Base-by-base conservation (phyloP, 2,329 filamentous ascomycete species). In the Sclerotinia sclerotiorum region DNA sequence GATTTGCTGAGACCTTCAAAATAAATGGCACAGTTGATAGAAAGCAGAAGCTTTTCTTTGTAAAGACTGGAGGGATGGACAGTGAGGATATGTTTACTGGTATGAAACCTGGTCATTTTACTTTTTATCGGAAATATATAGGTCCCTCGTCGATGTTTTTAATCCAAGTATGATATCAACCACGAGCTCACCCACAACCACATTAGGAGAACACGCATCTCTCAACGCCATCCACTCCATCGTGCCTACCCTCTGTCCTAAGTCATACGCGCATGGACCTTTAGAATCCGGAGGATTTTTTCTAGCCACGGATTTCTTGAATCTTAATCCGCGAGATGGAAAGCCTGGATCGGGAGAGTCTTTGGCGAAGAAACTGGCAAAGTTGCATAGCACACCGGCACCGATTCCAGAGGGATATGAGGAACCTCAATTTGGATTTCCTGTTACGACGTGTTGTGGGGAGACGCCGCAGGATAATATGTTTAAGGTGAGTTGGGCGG, bases 401-500 rank as follows among this genome's bases (percentile, higher is more conserved):
- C 90, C 92, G 0, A 78, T 83, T 0, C 88, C 89, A 0, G 78
- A 84, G 15, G 87, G 86, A 27, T 83, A 85, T 71, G 79, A 84
- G 1, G 82, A 76, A 49, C 87, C 88, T 3, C 82, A 88, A 79
- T 97, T 94, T 73, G 94, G 94, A 2, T 97, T 97, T 76, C 90
- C 91, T 0, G 89, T 90, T 0, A 81, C 90, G 0, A 97, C 94
- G 0, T 97, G 91, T 79, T 97, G 94, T 79, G 94, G 94, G 2
- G 87, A 92, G 57, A 95, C 92, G 10, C 85, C 85, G 52, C 94
- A 97, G 79, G 87, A 93, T 60, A 98, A 97, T 76, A 80, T 80
- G 0, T 97, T 86, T 81, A 85, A 83, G 60, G 80, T 82, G 7
- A 90, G 87, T 15, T 98, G 94, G 94, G 87, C 91, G 0, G 88